Evolutionary conservation across 352 stramenopile species (phyloP).

Genomic region (Pythium aphanidermatum): DNA sequence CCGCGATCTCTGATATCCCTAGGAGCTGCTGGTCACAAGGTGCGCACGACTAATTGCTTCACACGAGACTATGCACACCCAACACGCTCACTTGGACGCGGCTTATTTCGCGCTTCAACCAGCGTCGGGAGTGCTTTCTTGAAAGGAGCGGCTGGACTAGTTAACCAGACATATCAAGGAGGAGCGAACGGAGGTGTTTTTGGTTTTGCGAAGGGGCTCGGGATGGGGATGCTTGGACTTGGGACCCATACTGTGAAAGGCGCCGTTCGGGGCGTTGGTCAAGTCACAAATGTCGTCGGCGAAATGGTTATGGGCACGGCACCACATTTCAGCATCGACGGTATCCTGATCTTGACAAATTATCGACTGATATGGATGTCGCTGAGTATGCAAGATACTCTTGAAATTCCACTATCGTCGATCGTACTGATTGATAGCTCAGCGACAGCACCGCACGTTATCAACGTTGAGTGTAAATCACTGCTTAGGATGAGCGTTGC

Average conservation of each 20-base stretch:
- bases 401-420: conserved; percentile 78
- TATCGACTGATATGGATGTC: conserved; percentile 85
- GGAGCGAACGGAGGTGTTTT: conserved; percentile 79
- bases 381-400: conserved; percentile 63
- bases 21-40: conserved; percentile 77
- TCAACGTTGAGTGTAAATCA: conserved; percentile 83
- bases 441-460: conserved; percentile 72
- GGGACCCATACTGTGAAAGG: conserved; percentile 84
- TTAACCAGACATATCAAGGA: conserved; percentile 86
- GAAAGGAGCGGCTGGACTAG: conserved; percentile 72
- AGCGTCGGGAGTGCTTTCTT: conserved; percentile 79
- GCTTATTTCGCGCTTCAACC: conserved; percentile 78
- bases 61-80: conserved; percentile 73
- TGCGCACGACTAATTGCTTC: conserved; percentile 84
- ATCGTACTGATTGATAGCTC: conserved; percentile 77
- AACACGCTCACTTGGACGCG: conserved; percentile 70
- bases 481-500: conserved; percentile 72
- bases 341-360: conserved; percentile 74
- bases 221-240: conserved; percentile 81
- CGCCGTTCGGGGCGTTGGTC: conserved; percentile 74
- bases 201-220: conserved; percentile 82
- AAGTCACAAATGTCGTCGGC: conserved; percentile 83
- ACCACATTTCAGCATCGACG: conserved; percentile 85
- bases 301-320: conserved; percentile 83
- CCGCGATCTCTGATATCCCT: conserved; percentile 77